phyloP scores from a whole-genome alignment of 2,329 filamentous ascomycete species.

The Aquanectria penicillioides region DNA sequence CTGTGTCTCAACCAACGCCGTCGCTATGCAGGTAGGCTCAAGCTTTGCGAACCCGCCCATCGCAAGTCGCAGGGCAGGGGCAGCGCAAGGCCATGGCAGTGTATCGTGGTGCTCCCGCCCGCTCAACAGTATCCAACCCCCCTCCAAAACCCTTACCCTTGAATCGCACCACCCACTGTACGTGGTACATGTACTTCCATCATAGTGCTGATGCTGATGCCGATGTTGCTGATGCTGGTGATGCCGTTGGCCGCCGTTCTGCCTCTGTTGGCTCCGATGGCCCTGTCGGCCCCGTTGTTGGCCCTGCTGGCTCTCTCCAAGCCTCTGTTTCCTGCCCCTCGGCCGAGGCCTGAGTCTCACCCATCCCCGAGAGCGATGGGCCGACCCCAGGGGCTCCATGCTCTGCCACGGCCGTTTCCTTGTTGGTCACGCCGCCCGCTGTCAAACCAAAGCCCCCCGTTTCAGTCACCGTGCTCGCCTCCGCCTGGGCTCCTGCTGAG shows the following conservation, averaged over 20 bases:
- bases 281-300: no score
- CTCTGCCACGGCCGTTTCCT: constrained; percentile 7
- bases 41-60: constrained; percentile 3
- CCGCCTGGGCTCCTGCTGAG: background rate
- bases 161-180: no score
- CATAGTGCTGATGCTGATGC: no score
- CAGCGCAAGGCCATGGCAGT: background rate
- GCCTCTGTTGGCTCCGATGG: no score
- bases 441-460: constrained; percentile 10
- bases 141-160: no score
- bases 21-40: constrained; percentile 35
- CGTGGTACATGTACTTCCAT: no score
- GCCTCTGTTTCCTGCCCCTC: background rate
- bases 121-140: no score
- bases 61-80: background rate
- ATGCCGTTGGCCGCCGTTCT: no score
- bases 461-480: constrained; percentile 25
- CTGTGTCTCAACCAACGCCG: constrained; percentile 30
- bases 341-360: background rate
- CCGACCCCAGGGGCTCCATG: background rate
- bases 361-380: background rate
- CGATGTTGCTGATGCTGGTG: no score
- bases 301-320: no score
- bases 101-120: no score
- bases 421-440: background rate